Evolutionary conservation across 2,329 filamentous ascomycete species (phyloP), one percentile per base, ranked within the genome.

Genomic region (Arachnopeziza araneosa): DNA sequence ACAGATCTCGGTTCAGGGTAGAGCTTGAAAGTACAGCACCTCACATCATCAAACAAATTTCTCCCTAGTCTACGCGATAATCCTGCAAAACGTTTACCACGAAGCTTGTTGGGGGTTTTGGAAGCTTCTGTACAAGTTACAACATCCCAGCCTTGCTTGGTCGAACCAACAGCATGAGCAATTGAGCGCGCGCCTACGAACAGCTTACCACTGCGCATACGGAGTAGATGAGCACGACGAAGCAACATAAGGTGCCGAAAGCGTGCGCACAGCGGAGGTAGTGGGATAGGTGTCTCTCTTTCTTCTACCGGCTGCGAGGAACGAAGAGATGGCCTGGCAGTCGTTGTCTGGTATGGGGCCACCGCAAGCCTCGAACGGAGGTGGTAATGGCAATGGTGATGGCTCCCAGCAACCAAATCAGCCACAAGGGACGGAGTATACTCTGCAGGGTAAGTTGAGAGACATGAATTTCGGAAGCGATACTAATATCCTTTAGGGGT

Each of bases 361-460:
- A 56, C 74, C 74, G 56, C 68, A 67, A 53, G 9, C 26, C 26
- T 64, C 63, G 24, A 68, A 67, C 60, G 70, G 65, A 51, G 67
- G 67, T 55, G 67, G 66, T 2, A 69, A 66, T 67, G 69, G 65
- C 32, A 58, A 57, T 32, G 65, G 62, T 44, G 68, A 70, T 54
- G 63, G 53, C 17, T 57, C 61, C 32, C 67, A 69, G 57, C 68
- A 70, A 60, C 50, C 52, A 30, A 72, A 69, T 74, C 84, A 75
- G 73, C 82, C 78, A 26, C 78, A 81, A 69, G 87, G 85, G 62
- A 89, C 87, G 2, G 87, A 89, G 72, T 90, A 90, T 72, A 89
- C 87, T 59, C 73, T 90, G 66, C 87, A 89, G 79, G 87, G 86
- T 89, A 73, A 63, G 64, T 48, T 3, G 23, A 50, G 24, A 8